A percentile compares a stretch with the other conserved stretches of the same genome.
Evolutionary conservation across 2,329 filamentous ascomycete species (phyloP).

Genomic region (Colletotrichum sublineola): DNA sequence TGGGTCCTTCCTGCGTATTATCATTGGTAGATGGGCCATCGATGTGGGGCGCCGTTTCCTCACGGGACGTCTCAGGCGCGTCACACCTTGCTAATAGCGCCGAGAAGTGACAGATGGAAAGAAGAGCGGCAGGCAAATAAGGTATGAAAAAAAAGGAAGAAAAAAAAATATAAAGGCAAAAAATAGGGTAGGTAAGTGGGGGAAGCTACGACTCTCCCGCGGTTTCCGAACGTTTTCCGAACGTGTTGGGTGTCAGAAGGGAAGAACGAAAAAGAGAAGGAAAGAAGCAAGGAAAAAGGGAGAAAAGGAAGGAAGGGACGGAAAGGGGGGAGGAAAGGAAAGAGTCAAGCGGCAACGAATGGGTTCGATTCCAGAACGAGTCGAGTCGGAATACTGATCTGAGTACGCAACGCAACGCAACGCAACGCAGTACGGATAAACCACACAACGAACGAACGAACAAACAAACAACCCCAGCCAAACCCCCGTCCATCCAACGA

Average conservation of each 20-base stretch:
- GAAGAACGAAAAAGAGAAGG: neutral
- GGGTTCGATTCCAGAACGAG: too few species aligned
- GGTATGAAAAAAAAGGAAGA: too few species aligned
- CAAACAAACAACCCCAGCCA: too few species aligned
- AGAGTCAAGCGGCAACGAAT: neutral
- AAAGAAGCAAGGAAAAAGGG: neutral
- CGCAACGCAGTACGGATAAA: too few species aligned
- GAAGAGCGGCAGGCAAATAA: constrained; percentile 7
- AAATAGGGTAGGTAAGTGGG: neutral
- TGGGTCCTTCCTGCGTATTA: fast-evolving
- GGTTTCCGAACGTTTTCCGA: neutral
- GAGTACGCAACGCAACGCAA: too few species aligned
- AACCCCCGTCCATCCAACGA: neutral
- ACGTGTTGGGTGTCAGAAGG: neutral
- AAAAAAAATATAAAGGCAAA: neutral
- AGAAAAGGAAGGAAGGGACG: neutral
- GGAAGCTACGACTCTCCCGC: constrained; percentile 11
- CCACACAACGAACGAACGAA: neutral
- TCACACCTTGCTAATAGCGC: constrained; percentile 28
- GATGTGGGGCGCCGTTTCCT: constrained; percentile 24
- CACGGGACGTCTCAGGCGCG: constrained; percentile 39
- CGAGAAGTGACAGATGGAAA: constrained; percentile 3
- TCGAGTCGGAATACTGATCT: neutral
- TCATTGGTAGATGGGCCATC: neutral
- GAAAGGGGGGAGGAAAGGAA: too few species aligned